These are phyloP conservation scores for Niveomyces coronatus DNA, from an alignment of 2,329 filamentous ascomycete genomes.

Conservation along the genomic window DNA sequence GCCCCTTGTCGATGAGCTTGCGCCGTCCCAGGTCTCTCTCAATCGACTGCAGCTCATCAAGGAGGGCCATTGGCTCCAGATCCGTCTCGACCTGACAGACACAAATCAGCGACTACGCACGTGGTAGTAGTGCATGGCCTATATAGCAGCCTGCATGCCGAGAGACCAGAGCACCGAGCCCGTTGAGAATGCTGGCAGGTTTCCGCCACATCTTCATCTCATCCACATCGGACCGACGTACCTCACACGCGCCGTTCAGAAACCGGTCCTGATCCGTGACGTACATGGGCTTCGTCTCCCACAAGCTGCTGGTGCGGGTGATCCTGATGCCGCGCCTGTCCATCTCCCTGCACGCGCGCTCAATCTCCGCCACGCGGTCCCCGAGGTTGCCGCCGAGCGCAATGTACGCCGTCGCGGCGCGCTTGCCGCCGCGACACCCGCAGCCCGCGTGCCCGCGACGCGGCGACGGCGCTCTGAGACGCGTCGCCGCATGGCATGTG, in stretches of 20 bases:
- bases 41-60: slow-evolving; percentile 75
- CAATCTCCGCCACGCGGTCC: slow-evolving; percentile 74
- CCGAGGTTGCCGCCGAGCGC: slow-evolving; percentile 90
- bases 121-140: no score
- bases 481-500: background rate
- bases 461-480: slow-evolving; percentile 3
- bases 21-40: slow-evolving; percentile 69
- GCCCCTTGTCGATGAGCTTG: slow-evolving; percentile 86
- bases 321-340: slow-evolving; percentile 62
- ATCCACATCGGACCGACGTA: slow-evolving; percentile 31
- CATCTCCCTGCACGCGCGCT: slow-evolving; percentile 72
- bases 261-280: slow-evolving; percentile 81
- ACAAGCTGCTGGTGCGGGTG: slow-evolving; percentile 73
- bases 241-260: slow-evolving; percentile 87
- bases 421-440: slow-evolving; percentile 23
- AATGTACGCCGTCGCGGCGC: slow-evolving; percentile 55
- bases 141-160: no score
- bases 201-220: background rate
- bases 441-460: slow-evolving; percentile 21
- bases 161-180: no score
- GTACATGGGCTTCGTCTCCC: slow-evolving; percentile 97
- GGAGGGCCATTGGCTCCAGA: slow-evolving; percentile 61
- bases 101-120: background rate
- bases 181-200: no score
- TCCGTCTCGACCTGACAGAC: slow-evolving; percentile 76